Evolutionary conservation across 148 eudicot genomes (phyloP).

Genomic region (Camellia granthamiana): DNA sequence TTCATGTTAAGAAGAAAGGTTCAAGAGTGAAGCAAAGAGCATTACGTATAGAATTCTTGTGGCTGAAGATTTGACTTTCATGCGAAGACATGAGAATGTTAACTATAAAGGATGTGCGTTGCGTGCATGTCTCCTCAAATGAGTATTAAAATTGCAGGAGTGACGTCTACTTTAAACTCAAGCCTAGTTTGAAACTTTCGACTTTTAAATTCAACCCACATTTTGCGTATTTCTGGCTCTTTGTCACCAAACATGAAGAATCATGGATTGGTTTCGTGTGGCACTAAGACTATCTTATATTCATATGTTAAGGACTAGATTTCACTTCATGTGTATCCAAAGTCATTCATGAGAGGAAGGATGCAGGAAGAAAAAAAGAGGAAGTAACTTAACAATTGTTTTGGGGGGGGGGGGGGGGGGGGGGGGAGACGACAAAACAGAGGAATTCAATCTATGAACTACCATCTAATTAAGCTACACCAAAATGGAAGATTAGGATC

Average conservation of each 20-base stretch:
- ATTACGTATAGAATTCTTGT: neutral
- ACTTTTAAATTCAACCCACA: neutral
- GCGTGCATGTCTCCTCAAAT: neutral
- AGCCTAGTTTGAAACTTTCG: neutral
- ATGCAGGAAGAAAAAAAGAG: neutral
- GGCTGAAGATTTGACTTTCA: neutral
- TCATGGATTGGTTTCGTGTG: neutral
- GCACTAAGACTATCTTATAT: neutral
- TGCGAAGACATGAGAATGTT: neutral
- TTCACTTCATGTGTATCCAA: neutral
- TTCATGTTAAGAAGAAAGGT: neutral
- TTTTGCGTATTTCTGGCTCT: neutral
- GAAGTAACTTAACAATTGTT: neutral
- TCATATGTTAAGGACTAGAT: no score
- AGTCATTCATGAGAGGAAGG: neutral
- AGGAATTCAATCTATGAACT: no score
- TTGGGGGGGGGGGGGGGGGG: no score
- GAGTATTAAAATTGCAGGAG: no score
- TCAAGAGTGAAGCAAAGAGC: neutral
- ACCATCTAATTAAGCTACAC: no score
- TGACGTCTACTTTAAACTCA: neutral
- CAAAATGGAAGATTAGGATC: no score
- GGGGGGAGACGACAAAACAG: no score
- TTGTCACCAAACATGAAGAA: no score
- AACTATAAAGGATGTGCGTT: neutral